phyloP scores from a whole-genome alignment of 108 stramenopile species.

The Skeletonema grethae region DNA sequence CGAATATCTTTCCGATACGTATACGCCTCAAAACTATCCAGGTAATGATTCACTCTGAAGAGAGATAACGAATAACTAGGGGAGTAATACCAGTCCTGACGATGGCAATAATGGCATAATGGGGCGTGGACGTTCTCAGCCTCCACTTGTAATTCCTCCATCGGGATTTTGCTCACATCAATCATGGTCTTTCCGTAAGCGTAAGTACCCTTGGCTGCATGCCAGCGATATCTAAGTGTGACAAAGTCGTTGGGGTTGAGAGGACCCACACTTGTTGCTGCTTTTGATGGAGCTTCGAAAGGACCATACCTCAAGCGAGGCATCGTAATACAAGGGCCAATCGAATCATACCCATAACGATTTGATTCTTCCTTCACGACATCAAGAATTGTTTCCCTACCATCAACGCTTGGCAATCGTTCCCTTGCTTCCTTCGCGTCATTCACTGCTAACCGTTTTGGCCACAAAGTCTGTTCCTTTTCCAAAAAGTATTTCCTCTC shows the following conservation, averaged over 20 bases:
- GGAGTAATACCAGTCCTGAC: conserved; percentile 24
- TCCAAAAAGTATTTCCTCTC: neutral
- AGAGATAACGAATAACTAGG: conserved; percentile 21
- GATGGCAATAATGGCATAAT: conserved; percentile 21
- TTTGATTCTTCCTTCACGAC: neutral
- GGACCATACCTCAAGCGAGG: conserved; percentile 35
- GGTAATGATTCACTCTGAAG: conserved; percentile 54
- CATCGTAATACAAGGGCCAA: conserved; percentile 26
- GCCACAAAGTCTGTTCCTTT: neutral
- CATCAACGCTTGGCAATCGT: neutral
- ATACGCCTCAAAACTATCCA: conserved; percentile 61
- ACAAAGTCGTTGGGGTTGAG: conserved; percentile 53
- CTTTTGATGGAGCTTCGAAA: conserved; percentile 7
- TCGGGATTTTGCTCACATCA: conserved; percentile 56
- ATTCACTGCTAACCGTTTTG: neutral
- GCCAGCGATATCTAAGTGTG: conserved; percentile 54
- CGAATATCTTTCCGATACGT: conserved; percentile 63
- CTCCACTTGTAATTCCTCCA: conserved; percentile 32
- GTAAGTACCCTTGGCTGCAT: conserved; percentile 41
- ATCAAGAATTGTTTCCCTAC: conserved; percentile 6
- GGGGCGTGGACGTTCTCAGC: conserved; percentile 25
- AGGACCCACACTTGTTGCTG: conserved; percentile 5
- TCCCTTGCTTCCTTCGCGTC: neutral
- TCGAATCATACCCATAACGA: neutral
- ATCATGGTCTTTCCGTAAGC: conserved; percentile 63